Percentiles rank a stretch among this genome's conserved stretches.
These are phyloP conservation scores for Paraphaeosphaeria sporulosa DNA, from an alignment of 2,329 filamentous ascomycete species.

Conservation along the genomic window DNA sequence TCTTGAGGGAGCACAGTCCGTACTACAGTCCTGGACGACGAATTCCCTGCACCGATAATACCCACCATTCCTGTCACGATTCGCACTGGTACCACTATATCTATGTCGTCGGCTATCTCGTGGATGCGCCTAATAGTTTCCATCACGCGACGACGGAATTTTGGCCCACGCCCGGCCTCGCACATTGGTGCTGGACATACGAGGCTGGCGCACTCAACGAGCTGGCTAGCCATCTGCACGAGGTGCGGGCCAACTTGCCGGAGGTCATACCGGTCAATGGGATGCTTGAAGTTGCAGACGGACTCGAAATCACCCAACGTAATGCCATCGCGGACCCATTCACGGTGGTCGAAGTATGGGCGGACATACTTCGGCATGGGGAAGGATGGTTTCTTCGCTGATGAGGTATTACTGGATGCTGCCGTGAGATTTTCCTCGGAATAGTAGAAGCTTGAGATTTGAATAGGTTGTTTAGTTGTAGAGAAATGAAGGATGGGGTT, in stretches of 20 bases:
- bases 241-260: no score
- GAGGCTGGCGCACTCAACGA: not conserved
- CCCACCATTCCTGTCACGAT: not conserved
- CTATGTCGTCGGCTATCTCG: not conserved
- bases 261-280: no score
- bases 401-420: not conserved
- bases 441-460: not conserved
- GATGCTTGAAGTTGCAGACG: no score
- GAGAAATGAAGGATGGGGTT: not conserved
- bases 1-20: not conserved
- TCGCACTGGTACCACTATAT: not conserved
- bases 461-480: not conserved
- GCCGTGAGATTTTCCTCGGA: not conserved
- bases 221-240: no score
- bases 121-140: not conserved
- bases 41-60: not conserved
- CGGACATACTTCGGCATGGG: no score
- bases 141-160: not conserved
- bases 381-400: no score
- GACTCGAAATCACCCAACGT: no score
- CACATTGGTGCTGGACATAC: not conserved
- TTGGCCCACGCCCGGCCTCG: not conserved
- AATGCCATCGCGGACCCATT: no score
- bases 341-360: no score
- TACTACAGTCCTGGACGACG: not conserved